phyloP scores from a whole-genome alignment of 148 eudicot genomes.

The Rhododendron ferrugineum region DNA sequence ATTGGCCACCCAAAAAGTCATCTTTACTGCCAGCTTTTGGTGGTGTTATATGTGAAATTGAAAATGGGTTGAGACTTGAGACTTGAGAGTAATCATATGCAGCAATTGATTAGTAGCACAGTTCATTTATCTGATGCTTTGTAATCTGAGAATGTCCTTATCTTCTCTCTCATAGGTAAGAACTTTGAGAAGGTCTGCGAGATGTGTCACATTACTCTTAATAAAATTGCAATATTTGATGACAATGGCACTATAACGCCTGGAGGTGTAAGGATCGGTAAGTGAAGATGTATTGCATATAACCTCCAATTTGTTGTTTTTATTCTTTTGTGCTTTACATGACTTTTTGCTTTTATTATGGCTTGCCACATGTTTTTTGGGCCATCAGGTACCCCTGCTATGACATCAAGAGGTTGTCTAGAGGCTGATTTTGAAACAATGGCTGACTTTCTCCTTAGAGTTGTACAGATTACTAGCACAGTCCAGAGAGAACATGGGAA shows the following conservation, averaged over 20 bases:
- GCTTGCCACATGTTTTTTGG: slow-evolving; percentile 6
- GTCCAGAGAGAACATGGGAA: slow-evolving; percentile 72
- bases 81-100: slow-evolving; percentile 1
- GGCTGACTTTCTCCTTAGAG: slow-evolving; percentile 67
- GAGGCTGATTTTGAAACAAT: slow-evolving; percentile 76
- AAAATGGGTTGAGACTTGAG: slow-evolving; percentile 15
- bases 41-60: slow-evolving; percentile 10
- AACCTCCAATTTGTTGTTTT: neutral
- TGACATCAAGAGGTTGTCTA: slow-evolving; percentile 77
- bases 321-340: neutral
- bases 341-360: no score
- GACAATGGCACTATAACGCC: slow-evolving; percentile 80
- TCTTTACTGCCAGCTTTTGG: neutral
- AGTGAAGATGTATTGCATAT: slow-evolving; percentile 10
- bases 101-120: neutral
- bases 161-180: slow-evolving; percentile 43
- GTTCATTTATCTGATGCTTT: neutral
- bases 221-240: slow-evolving; percentile 69
- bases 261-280: slow-evolving; percentile 62
- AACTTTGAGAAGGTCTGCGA: slow-evolving; percentile 88
- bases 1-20: neutral
- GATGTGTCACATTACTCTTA: slow-evolving; percentile 79
- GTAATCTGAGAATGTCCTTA: neutral
- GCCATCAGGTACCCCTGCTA: slow-evolving; percentile 79
- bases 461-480: slow-evolving; percentile 53